Percentiles rank a stretch among this genome's conserved stretches.
Conservation (phyloP, 441 rosid genomes). For the Gossypium trilobum region DNA sequence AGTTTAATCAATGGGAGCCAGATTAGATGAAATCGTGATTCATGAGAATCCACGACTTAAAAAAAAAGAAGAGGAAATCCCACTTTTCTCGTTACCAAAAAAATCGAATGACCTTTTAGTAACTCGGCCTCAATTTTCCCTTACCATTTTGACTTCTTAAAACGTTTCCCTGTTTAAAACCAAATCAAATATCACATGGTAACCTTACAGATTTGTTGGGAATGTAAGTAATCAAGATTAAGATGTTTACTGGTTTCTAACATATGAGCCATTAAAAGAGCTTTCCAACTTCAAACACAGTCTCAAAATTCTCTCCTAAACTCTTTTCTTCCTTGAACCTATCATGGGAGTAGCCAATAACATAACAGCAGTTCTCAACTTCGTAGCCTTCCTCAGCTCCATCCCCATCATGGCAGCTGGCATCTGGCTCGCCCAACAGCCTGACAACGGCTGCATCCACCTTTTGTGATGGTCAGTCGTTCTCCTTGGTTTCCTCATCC, state of each 20-base stretch:
- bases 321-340: neutral
- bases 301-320: neutral
- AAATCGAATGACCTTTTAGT: too few species aligned
- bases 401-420: conserved; percentile 79
- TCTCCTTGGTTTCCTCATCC: conserved; percentile 52
- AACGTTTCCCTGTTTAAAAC: neutral
- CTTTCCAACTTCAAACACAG: neutral
- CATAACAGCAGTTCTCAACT: conserved; percentile 72
- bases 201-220: neutral
- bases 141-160: neutral
- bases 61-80: too few species aligned
- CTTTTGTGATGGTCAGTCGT: conserved; percentile 58
- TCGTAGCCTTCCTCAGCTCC: conserved; percentile 71
- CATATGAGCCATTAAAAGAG: neutral
- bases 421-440: conserved; percentile 70
- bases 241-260: neutral
- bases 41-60: too few species aligned
- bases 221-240: neutral
- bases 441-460: conserved; percentile 59
- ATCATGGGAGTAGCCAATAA: conserved; percentile 71
- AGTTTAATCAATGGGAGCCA: too few species aligned
- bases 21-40: too few species aligned
- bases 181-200: neutral
- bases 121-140: neutral
- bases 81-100: too few species aligned